phyloP scores from a whole-genome alignment of 805 yeast species.

The Saturnispora galanensis region DNA sequence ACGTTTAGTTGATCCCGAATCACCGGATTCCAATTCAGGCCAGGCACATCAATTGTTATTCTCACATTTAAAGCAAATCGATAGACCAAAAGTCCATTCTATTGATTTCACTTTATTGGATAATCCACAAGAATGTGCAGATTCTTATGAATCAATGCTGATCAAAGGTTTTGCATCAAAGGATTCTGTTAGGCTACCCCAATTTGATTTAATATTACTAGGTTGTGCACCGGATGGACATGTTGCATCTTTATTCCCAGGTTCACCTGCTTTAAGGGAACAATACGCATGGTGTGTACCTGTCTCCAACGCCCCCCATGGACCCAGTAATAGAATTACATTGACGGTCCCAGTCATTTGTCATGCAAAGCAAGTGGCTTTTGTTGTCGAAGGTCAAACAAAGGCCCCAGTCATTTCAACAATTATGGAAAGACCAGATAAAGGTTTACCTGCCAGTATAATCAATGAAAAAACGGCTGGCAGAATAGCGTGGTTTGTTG shows the following conservation, averaged over 20 bases:
- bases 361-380: conserved; percentile 85
- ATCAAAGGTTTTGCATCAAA: conserved; percentile 90
- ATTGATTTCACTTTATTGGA: conserved; percentile 66
- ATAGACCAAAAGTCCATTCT: conserved; percentile 67
- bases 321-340: conserved; percentile 79
- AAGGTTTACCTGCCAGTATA: conserved; percentile 86
- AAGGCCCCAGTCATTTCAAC: conserved; percentile 87
- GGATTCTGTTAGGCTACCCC: conserved; percentile 90
- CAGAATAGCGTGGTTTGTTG: conserved; percentile 94
- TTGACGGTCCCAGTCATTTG: conserved; percentile 90
- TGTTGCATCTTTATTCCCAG: conserved; percentile 92
- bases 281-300: conserved; percentile 93
- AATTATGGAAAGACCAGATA: conserved; percentile 94
- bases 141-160: conserved; percentile 76
- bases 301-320: conserved; percentile 82
- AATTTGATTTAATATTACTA: conserved; percentile 80
- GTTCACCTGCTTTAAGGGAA: conserved; percentile 81
- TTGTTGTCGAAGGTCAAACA: conserved; percentile 93
- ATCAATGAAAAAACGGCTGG: conserved; percentile 97
- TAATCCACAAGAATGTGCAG: conserved; percentile 91
- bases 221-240: conserved; percentile 99
- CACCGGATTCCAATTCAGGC: conserved; percentile 84
- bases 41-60: conserved; percentile 73
- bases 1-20: conserved; percentile 80
- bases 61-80: conserved; percentile 48